Percentiles rank a stretch among this genome's conserved stretches.
phyloP scores from a whole-genome alignment of 1,284 basidiomycete genomes.

The Naganishia cerealis region DNA sequence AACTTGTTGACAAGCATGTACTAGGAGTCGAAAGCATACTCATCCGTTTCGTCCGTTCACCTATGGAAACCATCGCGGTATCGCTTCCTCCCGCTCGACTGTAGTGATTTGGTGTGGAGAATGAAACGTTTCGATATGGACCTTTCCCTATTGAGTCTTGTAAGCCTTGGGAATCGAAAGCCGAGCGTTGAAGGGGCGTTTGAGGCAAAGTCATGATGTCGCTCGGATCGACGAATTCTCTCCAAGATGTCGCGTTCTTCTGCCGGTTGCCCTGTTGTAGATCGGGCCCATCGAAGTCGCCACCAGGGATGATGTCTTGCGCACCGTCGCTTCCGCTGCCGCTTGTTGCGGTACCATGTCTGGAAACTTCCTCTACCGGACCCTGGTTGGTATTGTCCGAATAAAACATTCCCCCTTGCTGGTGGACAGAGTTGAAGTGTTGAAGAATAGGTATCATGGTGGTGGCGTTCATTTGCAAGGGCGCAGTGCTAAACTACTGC shows the following conservation, averaged over 20 bases:
- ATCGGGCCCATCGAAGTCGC: slow-evolving; percentile 18
- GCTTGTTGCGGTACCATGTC: slow-evolving; percentile 4
- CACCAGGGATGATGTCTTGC: slow-evolving; percentile 22
- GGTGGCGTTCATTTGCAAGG: neutral
- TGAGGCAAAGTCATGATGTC: slow-evolving; percentile 2
- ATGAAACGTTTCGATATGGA: neutral
- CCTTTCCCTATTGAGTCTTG: neutral
- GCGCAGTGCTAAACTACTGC: neutral
- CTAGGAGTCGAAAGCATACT: neutral
- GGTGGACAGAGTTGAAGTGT: neutral
- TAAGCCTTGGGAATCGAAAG: neutral
- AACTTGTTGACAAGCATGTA: neutral
- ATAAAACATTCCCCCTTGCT: neutral
- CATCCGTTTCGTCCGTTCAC: slow-evolving; percentile 7
- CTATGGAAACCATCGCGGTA: slow-evolving; percentile 5
- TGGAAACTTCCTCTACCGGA: neutral
- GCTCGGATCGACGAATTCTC: neutral
- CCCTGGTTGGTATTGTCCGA: neutral
- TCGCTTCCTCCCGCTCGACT: neutral
- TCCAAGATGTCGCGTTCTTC: neutral
- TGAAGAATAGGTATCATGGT: neutral
- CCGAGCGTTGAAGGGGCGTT: neutral
- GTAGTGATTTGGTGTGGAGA: neutral
- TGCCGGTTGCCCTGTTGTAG: neutral
- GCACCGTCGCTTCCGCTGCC: slow-evolving; percentile 6